Evolutionary conservation across 2,329 filamentous ascomycete species (phyloP).

Genomic region (Calonectria ilicicola): DNA sequence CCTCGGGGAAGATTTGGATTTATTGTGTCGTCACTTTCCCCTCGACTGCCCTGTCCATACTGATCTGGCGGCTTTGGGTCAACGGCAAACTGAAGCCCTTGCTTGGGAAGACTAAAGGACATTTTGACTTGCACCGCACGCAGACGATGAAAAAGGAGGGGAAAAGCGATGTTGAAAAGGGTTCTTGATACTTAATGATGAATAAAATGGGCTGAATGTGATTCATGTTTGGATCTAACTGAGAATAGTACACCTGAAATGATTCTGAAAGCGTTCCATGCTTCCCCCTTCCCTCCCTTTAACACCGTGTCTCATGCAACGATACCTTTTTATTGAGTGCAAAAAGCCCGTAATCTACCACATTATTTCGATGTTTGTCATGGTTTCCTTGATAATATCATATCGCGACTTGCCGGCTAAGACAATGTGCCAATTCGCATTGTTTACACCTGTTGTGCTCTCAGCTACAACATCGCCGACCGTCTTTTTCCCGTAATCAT

Average conservation of each 20-base stretch:
- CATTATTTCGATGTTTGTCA: background rate
- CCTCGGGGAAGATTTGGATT: conserved; percentile 2
- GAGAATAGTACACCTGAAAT: background rate
- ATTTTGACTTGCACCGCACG: background rate
- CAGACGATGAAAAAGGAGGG: background rate
- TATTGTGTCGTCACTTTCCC: background rate
- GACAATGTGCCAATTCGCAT: conserved; percentile 1
- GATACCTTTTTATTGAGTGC: no score
- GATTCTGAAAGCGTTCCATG: background rate
- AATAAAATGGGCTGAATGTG: background rate
- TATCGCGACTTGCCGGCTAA: conserved; percentile 2
- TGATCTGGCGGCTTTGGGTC: background rate
- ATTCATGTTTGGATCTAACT: background rate
- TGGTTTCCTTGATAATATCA: background rate
- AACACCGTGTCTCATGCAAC: no score
- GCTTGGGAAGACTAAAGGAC: background rate
- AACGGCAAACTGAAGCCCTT: background rate
- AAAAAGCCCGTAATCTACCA: background rate
- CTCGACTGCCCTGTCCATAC: background rate
- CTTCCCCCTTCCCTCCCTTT: background rate
- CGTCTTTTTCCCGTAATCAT: background rate
- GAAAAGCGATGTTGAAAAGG: background rate
- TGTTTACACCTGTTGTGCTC: background rate
- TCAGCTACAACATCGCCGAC: conserved; percentile 7
- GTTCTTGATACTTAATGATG: background rate